Conservation (phyloP, 495 filamentous ascomycete genomes). For the Darksidea phi region DNA sequence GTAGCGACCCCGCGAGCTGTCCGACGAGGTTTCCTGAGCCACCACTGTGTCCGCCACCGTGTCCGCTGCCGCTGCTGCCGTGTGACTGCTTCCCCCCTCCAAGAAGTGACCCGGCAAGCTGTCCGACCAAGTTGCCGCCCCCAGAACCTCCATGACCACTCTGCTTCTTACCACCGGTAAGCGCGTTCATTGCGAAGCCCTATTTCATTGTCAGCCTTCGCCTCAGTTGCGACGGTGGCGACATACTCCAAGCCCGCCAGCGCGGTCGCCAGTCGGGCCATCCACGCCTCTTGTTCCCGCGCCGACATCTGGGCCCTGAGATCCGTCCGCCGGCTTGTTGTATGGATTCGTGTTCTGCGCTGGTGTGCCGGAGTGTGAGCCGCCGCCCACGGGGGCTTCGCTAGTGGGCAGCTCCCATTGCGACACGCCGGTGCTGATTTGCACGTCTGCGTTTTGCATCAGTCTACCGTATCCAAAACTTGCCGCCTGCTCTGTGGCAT, state of each 20-base stretch:
- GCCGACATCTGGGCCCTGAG: slow-evolving; percentile 16
- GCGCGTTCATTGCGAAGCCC: slow-evolving; percentile 45
- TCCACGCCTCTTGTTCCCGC: slow-evolving; percentile 40
- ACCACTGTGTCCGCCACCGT: slow-evolving; percentile 26
- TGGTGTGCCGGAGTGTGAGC: slow-evolving; percentile 40
- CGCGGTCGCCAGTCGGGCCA: slow-evolving; percentile 37
- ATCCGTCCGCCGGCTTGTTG: slow-evolving; percentile 22
- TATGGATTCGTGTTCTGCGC: slow-evolving; percentile 38
- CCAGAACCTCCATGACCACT: slow-evolving; percentile 22
- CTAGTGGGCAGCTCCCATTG: slow-evolving; percentile 45
- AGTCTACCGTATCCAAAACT: slow-evolving; percentile 1
- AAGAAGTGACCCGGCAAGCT: slow-evolving; percentile 44
- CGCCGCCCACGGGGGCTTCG: slow-evolving; percentile 37
- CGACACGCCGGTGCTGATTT: slow-evolving; percentile 45
- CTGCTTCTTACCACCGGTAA: slow-evolving; percentile 43
- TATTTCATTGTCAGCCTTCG: slow-evolving; percentile 25
- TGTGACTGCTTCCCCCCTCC: slow-evolving; percentile 43
- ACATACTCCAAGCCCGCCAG: slow-evolving; percentile 43
- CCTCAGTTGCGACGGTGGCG: not conserved
- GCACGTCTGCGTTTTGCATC: slow-evolving; percentile 34
- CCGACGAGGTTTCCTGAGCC: slow-evolving; percentile 28
- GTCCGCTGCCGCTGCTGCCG: slow-evolving; percentile 26
- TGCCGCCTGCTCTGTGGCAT: not conserved
- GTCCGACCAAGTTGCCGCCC: slow-evolving; percentile 31
- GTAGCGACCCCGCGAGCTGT: slow-evolving; percentile 10